Base-by-base conservation (phyloP, 2,329 filamentous ascomycete species). In the Rutstroemia sp. region DNA sequence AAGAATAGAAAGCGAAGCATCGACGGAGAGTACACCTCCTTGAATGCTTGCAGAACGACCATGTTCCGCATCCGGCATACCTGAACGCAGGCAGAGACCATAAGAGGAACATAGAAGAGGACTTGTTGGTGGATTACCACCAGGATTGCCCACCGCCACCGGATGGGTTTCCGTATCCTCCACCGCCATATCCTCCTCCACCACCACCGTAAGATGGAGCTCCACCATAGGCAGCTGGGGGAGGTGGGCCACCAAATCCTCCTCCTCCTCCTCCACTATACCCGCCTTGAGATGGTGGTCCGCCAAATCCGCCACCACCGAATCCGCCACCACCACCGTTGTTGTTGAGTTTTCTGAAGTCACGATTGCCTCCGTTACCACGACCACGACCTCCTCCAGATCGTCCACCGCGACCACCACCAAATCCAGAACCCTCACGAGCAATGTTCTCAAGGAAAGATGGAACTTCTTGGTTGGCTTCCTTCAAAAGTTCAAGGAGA, bases 391-490 rank as follows among this genome's bases (percentile, higher is more conserved):
- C 86, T 62, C 83, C 78, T 59, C 84, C 78, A 57, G 86, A 76
- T 52, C 83, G 73, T 44, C 86, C 74, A 48, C 87, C 80, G 55
- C 90, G 73, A 49, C 86, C 73, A 48, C 87, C 87, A 57, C 89
- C 89, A 65, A 84, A 96, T 67, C 82, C 81, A 61, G 88, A 88
- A 62, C 90, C 88, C 76, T 99, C 94, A 62, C 94, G 91, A 68
- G 94, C 92, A 75, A 99, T 96, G 70, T 88, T 95, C 81, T 99
- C 94, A 59, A 99, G 81, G 83, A 97, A 99, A 48, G 81, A 72
- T 34, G 94, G 94, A 61, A 97, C 83, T 70, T 99, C 94, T 75
- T 99, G 94, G 78, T 99, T 95, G 64, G 94, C 94, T 75, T 99
- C 94, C 81, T 97, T 97, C 65, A 99, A 83, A 27, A 99, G 84